A percentile compares a stretch with the other conserved stretches of the same genome.
Conservation (phyloP, 2,329 filamentous ascomycete species). For the Emmonsiellopsis sp. region DNA sequence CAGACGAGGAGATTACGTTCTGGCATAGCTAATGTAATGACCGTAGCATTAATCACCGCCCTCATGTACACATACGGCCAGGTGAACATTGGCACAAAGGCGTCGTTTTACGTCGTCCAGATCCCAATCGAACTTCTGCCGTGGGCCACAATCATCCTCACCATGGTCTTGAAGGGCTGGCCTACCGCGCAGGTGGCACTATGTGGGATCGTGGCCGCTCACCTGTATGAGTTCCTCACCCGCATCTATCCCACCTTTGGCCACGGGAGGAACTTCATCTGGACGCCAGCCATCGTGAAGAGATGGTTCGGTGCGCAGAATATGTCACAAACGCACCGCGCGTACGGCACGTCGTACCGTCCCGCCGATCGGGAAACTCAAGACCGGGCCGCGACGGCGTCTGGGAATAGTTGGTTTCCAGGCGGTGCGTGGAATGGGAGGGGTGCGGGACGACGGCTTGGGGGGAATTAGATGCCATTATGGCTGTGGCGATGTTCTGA, state of each 20-base stretch:
- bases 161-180: conserved; percentile 58
- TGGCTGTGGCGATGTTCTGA: background rate
- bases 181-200: conserved; percentile 51
- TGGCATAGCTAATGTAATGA: conserved; percentile 29
- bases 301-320: conserved; percentile 44
- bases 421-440: conserved; percentile 3
- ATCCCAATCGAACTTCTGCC: conserved; percentile 77
- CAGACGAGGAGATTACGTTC: no score
- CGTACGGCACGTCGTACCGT: conserved; percentile 1
- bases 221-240: conserved; percentile 83
- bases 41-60: conserved; percentile 61
- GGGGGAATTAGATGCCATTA: background rate
- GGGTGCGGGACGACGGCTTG: conserved; percentile 1
- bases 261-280: conserved; percentile 66
- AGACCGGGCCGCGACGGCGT: conserved; percentile 5
- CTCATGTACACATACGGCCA: conserved; percentile 77
- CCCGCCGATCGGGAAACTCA: background rate
- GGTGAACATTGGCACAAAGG: conserved; percentile 68
- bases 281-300: conserved; percentile 63
- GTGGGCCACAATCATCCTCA: conserved; percentile 65
- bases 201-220: conserved; percentile 76
- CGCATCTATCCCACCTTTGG: conserved; percentile 83
- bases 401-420: conserved; percentile 1
- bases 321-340: background rate
- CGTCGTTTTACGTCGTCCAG: conserved; percentile 71